phyloP scores from a whole-genome alignment of 495 filamentous ascomycete species.

The Aspergillus saccharolyticus region DNA sequence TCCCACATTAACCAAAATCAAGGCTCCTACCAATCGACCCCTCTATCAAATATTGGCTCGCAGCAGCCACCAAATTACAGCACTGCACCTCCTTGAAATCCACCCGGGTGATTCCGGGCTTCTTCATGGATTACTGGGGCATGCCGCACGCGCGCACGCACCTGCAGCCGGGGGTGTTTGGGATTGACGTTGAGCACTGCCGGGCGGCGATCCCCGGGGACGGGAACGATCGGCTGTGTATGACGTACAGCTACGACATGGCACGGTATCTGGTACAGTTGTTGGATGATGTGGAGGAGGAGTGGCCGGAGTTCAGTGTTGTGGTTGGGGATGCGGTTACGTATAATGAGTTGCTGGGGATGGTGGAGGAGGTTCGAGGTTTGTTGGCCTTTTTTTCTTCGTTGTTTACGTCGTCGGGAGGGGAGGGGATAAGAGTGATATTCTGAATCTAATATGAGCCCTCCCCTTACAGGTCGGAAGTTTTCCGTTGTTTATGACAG shows the following conservation, averaged over 20 bases:
- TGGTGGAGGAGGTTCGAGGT: slow-evolving; percentile 47
- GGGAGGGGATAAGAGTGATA: background rate
- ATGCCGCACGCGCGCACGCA: slow-evolving; percentile 42
- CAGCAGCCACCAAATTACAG: slow-evolving; percentile 27
- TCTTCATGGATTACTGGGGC: slow-evolving; percentile 54
- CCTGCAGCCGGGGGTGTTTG: slow-evolving; percentile 33
- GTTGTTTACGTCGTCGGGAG: background rate
- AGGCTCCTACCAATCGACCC: slow-evolving; percentile 32
- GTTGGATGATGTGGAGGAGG: slow-evolving; percentile 34
- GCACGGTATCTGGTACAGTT: slow-evolving; percentile 44
- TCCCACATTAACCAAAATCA: background rate
- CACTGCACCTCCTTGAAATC: slow-evolving; percentile 34
- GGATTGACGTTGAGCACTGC: slow-evolving; percentile 42
- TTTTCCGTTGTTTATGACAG: slow-evolving; percentile 47
- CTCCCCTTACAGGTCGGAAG: slow-evolving; percentile 33
- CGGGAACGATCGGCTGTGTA: slow-evolving; percentile 42
- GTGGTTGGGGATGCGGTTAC: slow-evolving; percentile 45
- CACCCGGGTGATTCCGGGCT: slow-evolving; percentile 46
- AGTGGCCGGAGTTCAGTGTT: slow-evolving; percentile 43
- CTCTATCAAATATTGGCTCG: slow-evolving; percentile 32
- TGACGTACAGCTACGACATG: slow-evolving; percentile 51
- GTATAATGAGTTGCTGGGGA: slow-evolving; percentile 40
- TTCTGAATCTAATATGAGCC: background rate
- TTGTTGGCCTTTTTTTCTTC: slow-evolving; percentile 4
- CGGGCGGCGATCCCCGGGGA: slow-evolving; percentile 48